A percentile compares a stretch with the other conserved stretches of the same genome.
phyloP scores from a whole-genome alignment of 2,329 filamentous ascomycete genomes.

The Microdochium paspali region DNA sequence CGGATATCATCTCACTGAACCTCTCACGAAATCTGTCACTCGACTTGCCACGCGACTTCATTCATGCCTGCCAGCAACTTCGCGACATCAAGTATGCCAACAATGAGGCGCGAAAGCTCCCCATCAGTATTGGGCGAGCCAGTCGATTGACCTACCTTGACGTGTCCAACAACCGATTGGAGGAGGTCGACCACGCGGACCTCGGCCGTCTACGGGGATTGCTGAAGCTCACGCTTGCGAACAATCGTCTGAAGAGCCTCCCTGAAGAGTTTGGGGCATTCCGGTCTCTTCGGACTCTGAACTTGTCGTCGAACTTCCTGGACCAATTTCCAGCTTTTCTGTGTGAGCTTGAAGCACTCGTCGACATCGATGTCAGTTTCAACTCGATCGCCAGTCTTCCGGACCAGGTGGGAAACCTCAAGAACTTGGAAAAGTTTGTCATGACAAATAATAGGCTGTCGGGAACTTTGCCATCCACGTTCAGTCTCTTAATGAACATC shows the following conservation, averaged over 20 bases:
- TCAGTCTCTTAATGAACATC: constrained; percentile 65
- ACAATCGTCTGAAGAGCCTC: constrained; percentile 75
- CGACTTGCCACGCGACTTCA: constrained; percentile 91
- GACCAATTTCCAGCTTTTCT: constrained; percentile 78
- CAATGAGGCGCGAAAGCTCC: constrained; percentile 83
- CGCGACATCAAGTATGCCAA: constrained; percentile 94
- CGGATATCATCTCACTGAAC: constrained; percentile 91
- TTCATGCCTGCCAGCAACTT: constrained; percentile 83
- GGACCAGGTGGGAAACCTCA: constrained; percentile 66
- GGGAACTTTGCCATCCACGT: constrained; percentile 63
- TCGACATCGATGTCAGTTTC: constrained; percentile 95
- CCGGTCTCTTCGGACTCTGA: constrained; percentile 69
- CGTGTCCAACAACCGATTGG: constrained; percentile 87
- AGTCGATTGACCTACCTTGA: constrained; percentile 79
- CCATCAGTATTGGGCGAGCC: constrained; percentile 74
- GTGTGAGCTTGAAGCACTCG: constrained; percentile 70
- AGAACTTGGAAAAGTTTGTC: constrained; percentile 77
- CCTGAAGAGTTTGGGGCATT: constrained; percentile 79
- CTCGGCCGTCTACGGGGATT: constrained; percentile 66
- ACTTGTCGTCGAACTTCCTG: constrained; percentile 89
- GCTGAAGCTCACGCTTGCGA: constrained; percentile 84
- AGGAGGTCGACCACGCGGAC: constrained; percentile 78
- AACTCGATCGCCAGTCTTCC: constrained; percentile 78
- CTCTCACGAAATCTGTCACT: constrained; percentile 86
- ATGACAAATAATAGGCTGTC: constrained; percentile 90